These are phyloP conservation scores for Aurinia saxatilis DNA, from an alignment of 345 rosid genomes.

Conservation along the genomic window DNA sequence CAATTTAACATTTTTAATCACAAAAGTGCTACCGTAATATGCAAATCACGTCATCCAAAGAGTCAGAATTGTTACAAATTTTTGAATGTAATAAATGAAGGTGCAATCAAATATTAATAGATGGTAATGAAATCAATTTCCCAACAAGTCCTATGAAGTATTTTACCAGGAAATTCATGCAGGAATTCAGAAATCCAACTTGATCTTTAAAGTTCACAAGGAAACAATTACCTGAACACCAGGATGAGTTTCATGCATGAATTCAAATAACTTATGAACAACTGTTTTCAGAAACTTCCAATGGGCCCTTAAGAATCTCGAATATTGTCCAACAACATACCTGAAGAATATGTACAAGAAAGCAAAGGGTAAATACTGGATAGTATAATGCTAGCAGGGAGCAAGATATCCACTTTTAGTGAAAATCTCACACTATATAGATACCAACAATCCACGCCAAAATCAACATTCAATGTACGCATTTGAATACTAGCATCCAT, in stretches of 20 bases:
- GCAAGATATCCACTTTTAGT: neutral
- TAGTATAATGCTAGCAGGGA: neutral
- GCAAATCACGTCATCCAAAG: too few relatives aligned
- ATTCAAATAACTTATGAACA: slow-evolving; percentile 94
- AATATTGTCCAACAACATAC: slow-evolving; percentile 99
- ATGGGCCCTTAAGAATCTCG: slow-evolving; percentile 95
- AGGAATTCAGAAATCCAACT: neutral
- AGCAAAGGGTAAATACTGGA: slow-evolving; percentile 1
- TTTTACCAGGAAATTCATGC: neutral
- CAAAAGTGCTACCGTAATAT: too few relatives aligned
- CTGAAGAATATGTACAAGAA: slow-evolving; percentile 35
- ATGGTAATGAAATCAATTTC: neutral
- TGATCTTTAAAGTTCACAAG: neutral
- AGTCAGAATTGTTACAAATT: neutral
- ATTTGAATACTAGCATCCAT: neutral
- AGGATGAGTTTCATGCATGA: slow-evolving; percentile 99
- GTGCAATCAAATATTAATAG: neutral
- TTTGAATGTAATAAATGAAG: neutral
- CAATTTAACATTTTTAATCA: too few relatives aligned
- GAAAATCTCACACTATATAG: neutral
- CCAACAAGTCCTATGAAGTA: slow-evolving; percentile 3
- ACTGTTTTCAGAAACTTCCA: slow-evolving; percentile 99
- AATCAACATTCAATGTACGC: neutral
- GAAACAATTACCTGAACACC: slow-evolving; percentile 78
- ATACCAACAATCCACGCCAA: neutral